Base-by-base conservation (phyloP, 495 filamentous ascomycete genomes). In the Umbilicaria muhlenbergii region DNA sequence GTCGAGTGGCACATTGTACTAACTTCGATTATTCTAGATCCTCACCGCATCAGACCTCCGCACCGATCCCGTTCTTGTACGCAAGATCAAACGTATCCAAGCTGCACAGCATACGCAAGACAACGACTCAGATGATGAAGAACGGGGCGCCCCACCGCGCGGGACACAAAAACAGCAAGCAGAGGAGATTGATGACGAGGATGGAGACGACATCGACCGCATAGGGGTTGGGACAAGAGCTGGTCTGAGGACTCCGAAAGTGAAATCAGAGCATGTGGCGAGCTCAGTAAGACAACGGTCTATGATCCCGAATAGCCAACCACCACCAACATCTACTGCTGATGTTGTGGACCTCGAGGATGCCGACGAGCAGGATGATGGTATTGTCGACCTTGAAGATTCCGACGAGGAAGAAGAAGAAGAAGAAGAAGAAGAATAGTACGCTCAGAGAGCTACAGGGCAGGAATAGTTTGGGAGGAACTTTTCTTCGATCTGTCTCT, bases 11-110 rank as follows among this genome's bases (percentile, higher is more conserved):
- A 18, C 11, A n/a, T 11, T 41, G 15, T n/a, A 15, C 32, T 44
- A 13, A 19, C 15, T 38, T 37, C 11, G 11, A 21, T 17, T 34
- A 19, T 12, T 8, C 36, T 18, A 53, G 49, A 45, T 56, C 2
- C 43, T 74, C 39, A 62, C 66, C 11, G 50, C 46, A 14, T 48
- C 45, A 14, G 67, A 72, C 51, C 50, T 74, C n/a, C 56, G 54
- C 24, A 40, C 53, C 8, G 66, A 73, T 46, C 52, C 62, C 1
- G 64, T 65, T 15, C 42, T 74, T 19, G 24, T 68, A 1, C 55
- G 68, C 18, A 58, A 64, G 24, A 63, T 71, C 19, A 43, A 49
- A 33, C 49, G 51, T n/a, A 38, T 49, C 3, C 41, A 51, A 41
- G 49, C 48, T 11, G 51, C 44, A 34, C 37, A 43, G 17, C 28